These are phyloP conservation scores for Rehmannia glutinosa DNA, from an alignment of 257 asterid genomes.

Conservation along the genomic window DNA sequence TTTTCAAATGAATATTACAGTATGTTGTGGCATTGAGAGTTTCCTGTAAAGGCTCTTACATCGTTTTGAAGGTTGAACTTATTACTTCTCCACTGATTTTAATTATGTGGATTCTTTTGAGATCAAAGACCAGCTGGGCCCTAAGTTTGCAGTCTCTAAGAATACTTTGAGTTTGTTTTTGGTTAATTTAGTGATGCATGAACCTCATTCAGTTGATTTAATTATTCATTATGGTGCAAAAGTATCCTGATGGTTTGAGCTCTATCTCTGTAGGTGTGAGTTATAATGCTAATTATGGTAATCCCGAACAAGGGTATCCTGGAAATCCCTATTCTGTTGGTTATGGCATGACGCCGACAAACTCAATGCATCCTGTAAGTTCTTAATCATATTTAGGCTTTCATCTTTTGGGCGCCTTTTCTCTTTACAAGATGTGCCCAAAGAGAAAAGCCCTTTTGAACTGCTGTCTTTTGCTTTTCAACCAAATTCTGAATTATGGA, in stretches of 20 bases:
- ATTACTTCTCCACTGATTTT: not conserved
- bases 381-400: not conserved
- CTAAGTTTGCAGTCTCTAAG: not conserved
- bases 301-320: slow-evolving; percentile 49
- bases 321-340: slow-evolving; percentile 58
- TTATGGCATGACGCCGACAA: slow-evolving; percentile 59
- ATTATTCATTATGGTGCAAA: not conserved
- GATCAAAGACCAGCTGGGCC: slow-evolving; percentile 4
- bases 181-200: not conserved
- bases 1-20: not conserved
- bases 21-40: not conserved
- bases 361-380: slow-evolving; percentile 63
- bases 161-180: not conserved
- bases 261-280: slow-evolving; percentile 44
- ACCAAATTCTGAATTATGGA: not conserved
- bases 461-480: not conserved
- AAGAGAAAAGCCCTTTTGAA: not conserved
- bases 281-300: slow-evolving; percentile 59
- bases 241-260: slow-evolving; percentile 9
- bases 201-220: not conserved
- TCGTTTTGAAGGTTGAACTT: not conserved
- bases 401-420: not conserved
- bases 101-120: not conserved
- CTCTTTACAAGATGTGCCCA: not conserved
- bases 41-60: not conserved